phyloP scores from a whole-genome alignment of 352 stramenopile genomes.

The Phytophthora megakarya region DNA sequence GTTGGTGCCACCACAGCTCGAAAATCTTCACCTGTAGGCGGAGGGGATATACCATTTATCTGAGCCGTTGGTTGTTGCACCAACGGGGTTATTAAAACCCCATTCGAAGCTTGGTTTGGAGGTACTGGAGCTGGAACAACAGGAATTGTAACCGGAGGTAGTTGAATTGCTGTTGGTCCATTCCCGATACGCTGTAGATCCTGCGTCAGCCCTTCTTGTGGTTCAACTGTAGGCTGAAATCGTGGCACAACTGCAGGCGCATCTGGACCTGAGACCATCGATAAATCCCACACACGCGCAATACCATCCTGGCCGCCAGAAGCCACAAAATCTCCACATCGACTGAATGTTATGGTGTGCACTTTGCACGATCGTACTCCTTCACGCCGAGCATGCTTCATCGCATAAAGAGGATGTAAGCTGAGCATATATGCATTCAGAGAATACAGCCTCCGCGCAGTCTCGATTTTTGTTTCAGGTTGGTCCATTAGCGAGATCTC shows the following conservation, averaged over 20 bases:
- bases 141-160: slow-evolving; percentile 6
- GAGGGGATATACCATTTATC: background rate
- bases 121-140: background rate
- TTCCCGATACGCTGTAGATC: slow-evolving; percentile 14
- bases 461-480: slow-evolving; percentile 78
- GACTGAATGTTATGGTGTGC: slow-evolving; percentile 78
- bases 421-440: slow-evolving; percentile 83
- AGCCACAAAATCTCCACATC: slow-evolving; percentile 87
- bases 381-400: slow-evolving; percentile 65
- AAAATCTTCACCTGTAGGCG: slow-evolving; percentile 9
- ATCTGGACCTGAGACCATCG: slow-evolving; percentile 48
- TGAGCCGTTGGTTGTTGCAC: slow-evolving; percentile 10
- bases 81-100: background rate
- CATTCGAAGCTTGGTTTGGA: slow-evolving; percentile 1
- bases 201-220: slow-evolving; percentile 26
- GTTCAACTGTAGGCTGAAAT: slow-evolving; percentile 56
- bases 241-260: slow-evolving; percentile 53
- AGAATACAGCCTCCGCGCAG: slow-evolving; percentile 68
- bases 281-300: slow-evolving; percentile 90
- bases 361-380: slow-evolving; percentile 74
- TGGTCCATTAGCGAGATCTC: slow-evolving; percentile 59
- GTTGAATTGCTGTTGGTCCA: background rate
- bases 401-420: slow-evolving; percentile 77
- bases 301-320: slow-evolving; percentile 95
- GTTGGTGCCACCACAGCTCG: slow-evolving; percentile 8